Base-by-base conservation (phyloP, 2,329 filamentous ascomycete species). In the Phialophora verrucosa region DNA sequence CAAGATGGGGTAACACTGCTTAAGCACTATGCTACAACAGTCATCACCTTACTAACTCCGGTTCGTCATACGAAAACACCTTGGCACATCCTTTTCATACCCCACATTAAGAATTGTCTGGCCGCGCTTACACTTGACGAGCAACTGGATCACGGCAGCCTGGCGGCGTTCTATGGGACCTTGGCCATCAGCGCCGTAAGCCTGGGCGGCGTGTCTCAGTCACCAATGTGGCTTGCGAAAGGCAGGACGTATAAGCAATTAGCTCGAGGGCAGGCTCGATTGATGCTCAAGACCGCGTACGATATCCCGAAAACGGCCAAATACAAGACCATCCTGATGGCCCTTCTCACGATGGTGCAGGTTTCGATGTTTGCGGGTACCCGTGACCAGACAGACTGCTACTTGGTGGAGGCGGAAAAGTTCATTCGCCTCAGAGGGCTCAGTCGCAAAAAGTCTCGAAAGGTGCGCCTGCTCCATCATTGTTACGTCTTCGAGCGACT, bases 401-500 rank as follows among this genome's bases (percentile, higher is more conserved):
- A 78, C 51, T 74, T 80, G 14, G 67, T 83, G 0, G 81, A 82
- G 57, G 79, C 80, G 0, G 81, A 83, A 66, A 76, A 78, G 1
- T 76, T 82, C 12, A 81, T 83, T 4, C 77, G 78, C 1, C 57
- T 79, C 4, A 74, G 74, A 27, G 80, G 82, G 0, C 65, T 83
- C 0, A 76, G 75, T 3, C 55, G 32, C 14, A 73, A 70, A 7
- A 82, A 81, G 47, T 80, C 81, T 1, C 77, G 79, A 17, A 79
- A 81, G 23, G 73, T 78, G 0, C 78, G 81, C 1, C 69, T 83
- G 0, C 70, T 84, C 0, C 82, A 83, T 64, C 81, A 83, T 64
- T 81, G 81, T 72, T 83, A 83, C 65, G 79, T 78, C 0, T 82
- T 80, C 58, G 73, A 81, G 5, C 78, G 82, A 0, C 76, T 83